phyloP scores from a whole-genome alignment of 2,329 filamentous ascomycete species.

The Lachnellula willkommii region DNA sequence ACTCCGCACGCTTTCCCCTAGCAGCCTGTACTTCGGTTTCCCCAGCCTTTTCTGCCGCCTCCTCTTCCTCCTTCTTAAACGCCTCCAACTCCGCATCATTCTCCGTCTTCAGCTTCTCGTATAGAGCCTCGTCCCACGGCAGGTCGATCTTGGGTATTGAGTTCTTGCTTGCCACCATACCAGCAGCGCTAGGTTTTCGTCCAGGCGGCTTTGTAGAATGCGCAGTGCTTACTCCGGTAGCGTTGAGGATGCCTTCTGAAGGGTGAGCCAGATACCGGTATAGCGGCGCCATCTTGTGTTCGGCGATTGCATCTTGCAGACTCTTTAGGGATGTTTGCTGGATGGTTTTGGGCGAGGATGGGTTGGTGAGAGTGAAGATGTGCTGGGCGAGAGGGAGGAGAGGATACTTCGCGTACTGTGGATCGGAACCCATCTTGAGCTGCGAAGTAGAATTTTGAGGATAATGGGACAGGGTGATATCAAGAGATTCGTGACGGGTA shows the following conservation, averaged over 20 bases:
- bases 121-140: constrained; percentile 87
- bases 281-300: constrained; percentile 82
- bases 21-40: constrained; percentile 93
- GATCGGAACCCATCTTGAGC: constrained; percentile 64
- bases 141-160: constrained; percentile 61
- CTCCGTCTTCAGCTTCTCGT: constrained; percentile 68
- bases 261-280: constrained; percentile 82
- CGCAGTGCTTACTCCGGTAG: constrained; percentile 41
- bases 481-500: too few species aligned
- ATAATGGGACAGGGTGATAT: not conserved
- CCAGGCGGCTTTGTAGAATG: constrained; percentile 50
- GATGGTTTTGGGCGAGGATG: constrained; percentile 58
- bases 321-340: constrained; percentile 69
- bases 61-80: constrained; percentile 82
- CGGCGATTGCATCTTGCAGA: constrained; percentile 74
- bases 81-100: constrained; percentile 73
- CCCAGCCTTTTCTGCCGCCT: constrained; percentile 91
- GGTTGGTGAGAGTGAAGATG: constrained; percentile 81
- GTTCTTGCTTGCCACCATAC: constrained; percentile 70
- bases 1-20: constrained; percentile 90
- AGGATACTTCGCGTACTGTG: constrained; percentile 81
- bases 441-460: not conserved
- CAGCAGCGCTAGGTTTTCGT: constrained; percentile 65
- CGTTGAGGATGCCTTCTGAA: constrained; percentile 55
- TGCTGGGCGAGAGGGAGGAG: constrained; percentile 76